Percentiles rank a stretch among this genome's conserved stretches.
Conservation (phyloP, 225 moss, liverwort and hornwort species). For the Sphagnum contortum region DNA sequence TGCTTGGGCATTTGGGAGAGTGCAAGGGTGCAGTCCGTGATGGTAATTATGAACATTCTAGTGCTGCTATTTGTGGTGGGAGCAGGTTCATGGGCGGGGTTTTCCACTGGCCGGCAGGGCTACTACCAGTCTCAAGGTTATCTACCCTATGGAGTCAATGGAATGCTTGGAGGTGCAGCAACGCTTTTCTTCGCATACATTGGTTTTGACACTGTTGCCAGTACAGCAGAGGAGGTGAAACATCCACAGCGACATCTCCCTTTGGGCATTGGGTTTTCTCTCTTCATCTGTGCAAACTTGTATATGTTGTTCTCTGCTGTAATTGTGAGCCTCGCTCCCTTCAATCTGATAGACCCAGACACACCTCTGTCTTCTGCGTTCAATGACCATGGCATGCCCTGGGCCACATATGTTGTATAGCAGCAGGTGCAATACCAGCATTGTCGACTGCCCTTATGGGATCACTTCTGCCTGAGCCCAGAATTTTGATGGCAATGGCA, state of each 20-base stretch:
- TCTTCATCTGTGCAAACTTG: conserved; percentile 71
- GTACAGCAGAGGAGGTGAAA: conserved; percentile 96
- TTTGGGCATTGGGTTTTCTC: conserved; percentile 67
- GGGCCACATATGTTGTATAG: conserved; percentile 85
- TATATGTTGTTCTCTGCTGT: conserved; percentile 84
- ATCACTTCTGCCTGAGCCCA: conserved; percentile 97
- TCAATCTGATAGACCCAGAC: conserved; percentile 74
- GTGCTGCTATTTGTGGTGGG: conserved; percentile 75
- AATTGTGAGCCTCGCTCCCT: conserved; percentile 86
- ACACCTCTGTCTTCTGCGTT: conserved; percentile 93
- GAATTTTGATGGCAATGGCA: conserved; percentile 98
- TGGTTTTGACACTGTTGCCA: conserved; percentile 96
- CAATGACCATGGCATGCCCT: conserved; percentile 68
- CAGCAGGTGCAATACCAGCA: conserved; percentile 89
- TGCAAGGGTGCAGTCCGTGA: conserved; percentile 68
- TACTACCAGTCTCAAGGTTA: conserved; percentile 76
- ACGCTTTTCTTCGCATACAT: conserved; percentile 95
- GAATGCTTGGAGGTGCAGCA: conserved; percentile 85
- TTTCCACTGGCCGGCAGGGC: conserved; percentile 69
- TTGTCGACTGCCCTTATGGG: conserved; percentile 86
- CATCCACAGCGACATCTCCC: conserved; percentile 87
- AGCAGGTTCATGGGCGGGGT: conserved; percentile 76
- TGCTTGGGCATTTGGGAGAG: conserved; percentile 85
- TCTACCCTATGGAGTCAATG: conserved; percentile 75
- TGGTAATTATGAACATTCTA: conserved; percentile 63